phyloP scores from a whole-genome alignment of 2,329 filamentous ascomycete genomes.

The Verticillium alfalfae region DNA sequence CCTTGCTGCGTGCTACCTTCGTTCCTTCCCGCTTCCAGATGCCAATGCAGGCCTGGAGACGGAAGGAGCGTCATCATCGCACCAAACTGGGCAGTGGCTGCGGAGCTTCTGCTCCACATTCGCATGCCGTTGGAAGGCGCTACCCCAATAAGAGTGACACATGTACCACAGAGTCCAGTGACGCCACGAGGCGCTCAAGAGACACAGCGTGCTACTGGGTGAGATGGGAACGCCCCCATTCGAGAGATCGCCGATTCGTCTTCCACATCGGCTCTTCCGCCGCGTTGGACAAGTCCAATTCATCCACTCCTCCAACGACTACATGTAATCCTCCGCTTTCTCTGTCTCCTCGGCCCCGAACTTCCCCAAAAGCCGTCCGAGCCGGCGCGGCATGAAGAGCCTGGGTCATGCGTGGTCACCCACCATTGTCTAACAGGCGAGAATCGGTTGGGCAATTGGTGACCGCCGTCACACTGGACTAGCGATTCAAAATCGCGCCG shows the following conservation, averaged over 20 bases:
- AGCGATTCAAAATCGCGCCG: too few species aligned
- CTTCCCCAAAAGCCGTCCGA: background rate
- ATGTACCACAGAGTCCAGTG: background rate
- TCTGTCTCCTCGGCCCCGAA: background rate
- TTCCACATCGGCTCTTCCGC: background rate
- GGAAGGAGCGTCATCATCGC: background rate
- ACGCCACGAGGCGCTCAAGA: background rate
- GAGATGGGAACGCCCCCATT: background rate
- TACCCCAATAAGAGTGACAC: background rate
- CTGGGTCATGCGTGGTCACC: background rate
- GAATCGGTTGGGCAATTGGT: too few species aligned
- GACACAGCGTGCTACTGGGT: background rate
- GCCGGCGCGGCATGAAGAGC: background rate
- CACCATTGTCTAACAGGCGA: background rate
- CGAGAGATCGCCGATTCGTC: background rate
- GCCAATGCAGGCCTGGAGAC: background rate
- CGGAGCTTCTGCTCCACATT: background rate
- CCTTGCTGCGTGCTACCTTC: too few species aligned
- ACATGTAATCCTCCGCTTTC: too few species aligned
- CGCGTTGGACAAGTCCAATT: background rate
- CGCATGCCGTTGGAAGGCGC: background rate
- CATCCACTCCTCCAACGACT: background rate
- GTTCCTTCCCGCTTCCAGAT: background rate
- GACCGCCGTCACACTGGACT: too few species aligned
- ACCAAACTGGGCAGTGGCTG: background rate